Percentiles rank a stretch among this genome's conserved stretches.
phyloP scores from a whole-genome alignment of 1,139 yeast genomes.

The Taphrina populina region DNA sequence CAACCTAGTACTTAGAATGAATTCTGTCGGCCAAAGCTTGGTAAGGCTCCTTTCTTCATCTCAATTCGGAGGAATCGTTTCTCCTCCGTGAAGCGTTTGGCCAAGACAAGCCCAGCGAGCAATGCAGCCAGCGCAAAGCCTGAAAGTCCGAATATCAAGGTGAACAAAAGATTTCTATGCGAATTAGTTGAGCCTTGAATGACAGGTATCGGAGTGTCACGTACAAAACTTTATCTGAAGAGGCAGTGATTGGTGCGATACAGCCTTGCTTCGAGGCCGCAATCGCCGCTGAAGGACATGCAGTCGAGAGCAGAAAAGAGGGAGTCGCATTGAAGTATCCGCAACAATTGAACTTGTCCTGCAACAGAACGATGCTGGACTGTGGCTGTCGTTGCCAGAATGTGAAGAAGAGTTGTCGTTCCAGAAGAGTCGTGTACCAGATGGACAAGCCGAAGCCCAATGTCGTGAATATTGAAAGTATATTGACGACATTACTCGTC shows the following conservation, averaged over 20 bases:
- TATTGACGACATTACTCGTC: slow-evolving; percentile 2
- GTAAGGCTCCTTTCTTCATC: slow-evolving; percentile 21
- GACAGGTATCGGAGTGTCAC: background rate
- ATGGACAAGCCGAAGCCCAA: slow-evolving; percentile 18
- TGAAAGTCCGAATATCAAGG: slow-evolving; percentile 6
- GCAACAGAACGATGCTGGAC: slow-evolving; percentile 1
- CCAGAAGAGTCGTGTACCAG: slow-evolving; percentile 24
- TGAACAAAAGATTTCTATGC: background rate
- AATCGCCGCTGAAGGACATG: slow-evolving; percentile 19
- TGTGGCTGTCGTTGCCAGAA: slow-evolving; percentile 14
- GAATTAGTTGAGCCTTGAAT: background rate
- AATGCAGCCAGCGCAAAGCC: slow-evolving; percentile 8
- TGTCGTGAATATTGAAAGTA: background rate
- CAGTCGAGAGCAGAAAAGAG: background rate
- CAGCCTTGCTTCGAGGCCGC: slow-evolving; percentile 22
- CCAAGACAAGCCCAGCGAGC: slow-evolving; percentile 16
- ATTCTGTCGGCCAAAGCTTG: no score
- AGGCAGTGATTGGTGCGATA: background rate
- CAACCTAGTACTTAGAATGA: no score
- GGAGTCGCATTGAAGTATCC: slow-evolving; percentile 21
- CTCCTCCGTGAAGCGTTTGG: slow-evolving; percentile 17
- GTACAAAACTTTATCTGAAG: slow-evolving; percentile 15
- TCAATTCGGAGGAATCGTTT: slow-evolving; percentile 25
- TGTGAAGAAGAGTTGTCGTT: background rate
- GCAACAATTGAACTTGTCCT: slow-evolving; percentile 21